A percentile compares a stretch with the other conserved stretches of the same genome.
These are phyloP conservation scores for Vaccinium vitisidaea DNA, from an alignment of 148 eudicot genomes.

Conservation along the genomic window DNA sequence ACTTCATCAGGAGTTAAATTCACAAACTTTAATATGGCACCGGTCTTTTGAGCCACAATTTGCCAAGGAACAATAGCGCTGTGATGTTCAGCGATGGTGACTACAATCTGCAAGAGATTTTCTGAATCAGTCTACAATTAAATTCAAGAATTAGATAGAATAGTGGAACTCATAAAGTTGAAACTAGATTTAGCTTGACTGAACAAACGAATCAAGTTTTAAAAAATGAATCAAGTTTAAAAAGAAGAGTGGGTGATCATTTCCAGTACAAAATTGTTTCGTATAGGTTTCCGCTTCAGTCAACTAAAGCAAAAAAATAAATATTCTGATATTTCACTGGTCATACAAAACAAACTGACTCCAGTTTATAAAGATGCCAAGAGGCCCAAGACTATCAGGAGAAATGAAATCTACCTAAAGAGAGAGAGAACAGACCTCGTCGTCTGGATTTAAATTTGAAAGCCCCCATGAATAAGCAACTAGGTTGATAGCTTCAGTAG, in stretches of 20 bases:
- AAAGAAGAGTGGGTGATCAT: background rate
- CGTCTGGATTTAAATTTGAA: constrained; percentile 64
- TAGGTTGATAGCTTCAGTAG: constrained; percentile 95
- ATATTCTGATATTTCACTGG: too few species aligned
- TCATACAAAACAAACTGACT: background rate
- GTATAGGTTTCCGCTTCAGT: background rate
- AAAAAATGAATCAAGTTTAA: background rate
- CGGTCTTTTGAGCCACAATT: constrained; percentile 79
- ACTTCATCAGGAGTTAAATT: constrained; percentile 68
- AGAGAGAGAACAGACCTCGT: constrained; percentile 58
- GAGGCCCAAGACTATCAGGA: background rate
- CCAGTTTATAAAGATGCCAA: background rate
- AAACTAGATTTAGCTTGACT: background rate
- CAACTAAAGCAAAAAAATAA: background rate
- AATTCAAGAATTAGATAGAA: background rate
- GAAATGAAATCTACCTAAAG: background rate
- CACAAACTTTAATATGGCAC: constrained; percentile 72
- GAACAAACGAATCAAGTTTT: background rate
- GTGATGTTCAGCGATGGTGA: constrained; percentile 94
- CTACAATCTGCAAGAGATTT: constrained; percentile 52
- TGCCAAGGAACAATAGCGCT: constrained; percentile 99
- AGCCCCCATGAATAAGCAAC: constrained; percentile 97
- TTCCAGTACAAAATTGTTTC: background rate
- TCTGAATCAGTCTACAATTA: background rate
- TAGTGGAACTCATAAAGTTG: background rate